These are phyloP conservation scores for Parastagonospora avenae DNA, from an alignment of 2,329 filamentous ascomycete genomes.

Conservation along the genomic window DNA sequence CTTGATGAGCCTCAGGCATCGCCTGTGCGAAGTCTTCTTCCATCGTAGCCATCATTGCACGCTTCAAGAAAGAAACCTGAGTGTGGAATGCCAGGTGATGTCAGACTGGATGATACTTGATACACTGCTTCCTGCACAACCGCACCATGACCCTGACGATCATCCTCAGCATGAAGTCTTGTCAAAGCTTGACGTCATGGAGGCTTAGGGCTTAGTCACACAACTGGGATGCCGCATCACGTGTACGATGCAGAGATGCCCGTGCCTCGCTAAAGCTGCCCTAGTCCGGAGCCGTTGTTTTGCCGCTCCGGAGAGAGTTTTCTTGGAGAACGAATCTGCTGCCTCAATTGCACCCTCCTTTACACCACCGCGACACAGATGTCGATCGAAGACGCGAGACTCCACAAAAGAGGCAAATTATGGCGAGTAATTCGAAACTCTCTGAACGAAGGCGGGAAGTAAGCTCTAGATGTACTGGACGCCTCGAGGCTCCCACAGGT, in stretches of 20 bases:
- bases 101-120: too few relatives aligned
- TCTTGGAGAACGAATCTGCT: too few relatives aligned
- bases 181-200: background rate
- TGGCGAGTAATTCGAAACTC: background rate
- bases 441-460: background rate
- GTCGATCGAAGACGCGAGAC: background rate
- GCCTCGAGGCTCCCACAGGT: constrained; percentile 8
- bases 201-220: background rate
- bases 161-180: background rate
- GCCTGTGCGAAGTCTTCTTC: background rate
- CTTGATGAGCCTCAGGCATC: background rate
- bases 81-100: background rate
- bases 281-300: too few relatives aligned
- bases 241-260: background rate
- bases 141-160: background rate
- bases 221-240: background rate
- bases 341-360: too few relatives aligned
- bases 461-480: background rate
- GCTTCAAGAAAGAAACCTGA: too few relatives aligned
- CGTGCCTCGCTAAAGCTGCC: too few relatives aligned
- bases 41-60: too few relatives aligned
- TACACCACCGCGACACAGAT: background rate
- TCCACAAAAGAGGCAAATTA: background rate
- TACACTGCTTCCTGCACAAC: too few relatives aligned
- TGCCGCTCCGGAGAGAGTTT: too few relatives aligned